phyloP scores from a whole-genome alignment of 2,329 filamentous ascomycete genomes.

The Penicillium brevicompactum region DNA sequence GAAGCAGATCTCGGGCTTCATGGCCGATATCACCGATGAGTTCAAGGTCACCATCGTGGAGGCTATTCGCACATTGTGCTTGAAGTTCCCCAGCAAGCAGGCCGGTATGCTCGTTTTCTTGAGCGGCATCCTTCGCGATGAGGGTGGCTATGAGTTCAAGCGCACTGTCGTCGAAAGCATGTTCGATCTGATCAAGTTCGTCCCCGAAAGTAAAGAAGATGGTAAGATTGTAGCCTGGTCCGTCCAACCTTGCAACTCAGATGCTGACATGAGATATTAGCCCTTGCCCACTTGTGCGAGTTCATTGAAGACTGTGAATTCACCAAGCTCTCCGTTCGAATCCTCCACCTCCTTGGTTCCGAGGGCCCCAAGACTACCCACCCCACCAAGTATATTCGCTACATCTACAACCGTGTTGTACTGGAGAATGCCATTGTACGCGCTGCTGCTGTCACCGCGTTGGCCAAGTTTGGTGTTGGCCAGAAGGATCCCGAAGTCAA shows the following conservation, averaged over 20 bases:
- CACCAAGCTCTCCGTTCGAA: slow-evolving; percentile 93
- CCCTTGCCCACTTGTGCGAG: slow-evolving; percentile 92
- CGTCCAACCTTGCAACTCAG: neutral
- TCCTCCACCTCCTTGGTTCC: slow-evolving; percentile 88
- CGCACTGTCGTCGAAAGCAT: slow-evolving; percentile 97
- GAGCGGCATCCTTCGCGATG: slow-evolving; percentile 92
- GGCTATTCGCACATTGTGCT: slow-evolving; percentile 90
- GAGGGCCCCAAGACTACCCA: slow-evolving; percentile 95
- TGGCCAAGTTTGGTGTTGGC: slow-evolving; percentile 95
- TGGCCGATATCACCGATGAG: slow-evolving; percentile 98
- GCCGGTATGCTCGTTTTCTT: slow-evolving; percentile 97
- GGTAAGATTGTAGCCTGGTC: slow-evolving; percentile 36
- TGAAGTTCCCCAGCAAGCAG: slow-evolving; percentile 98
- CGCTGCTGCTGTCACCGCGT: slow-evolving; percentile 89
- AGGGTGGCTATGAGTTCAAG: slow-evolving; percentile 99
- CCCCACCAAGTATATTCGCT: slow-evolving; percentile 97
- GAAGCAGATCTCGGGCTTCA: slow-evolving; percentile 98
- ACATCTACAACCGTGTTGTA: slow-evolving; percentile 98
- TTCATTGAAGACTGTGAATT: slow-evolving; percentile 99
- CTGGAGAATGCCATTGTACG: slow-evolving; percentile 95
- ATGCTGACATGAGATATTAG: slow-evolving; percentile 41
- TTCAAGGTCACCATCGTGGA: slow-evolving; percentile 99
- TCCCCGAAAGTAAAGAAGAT: slow-evolving; percentile 79
- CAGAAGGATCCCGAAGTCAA: slow-evolving; percentile 97
- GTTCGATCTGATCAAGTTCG: slow-evolving; percentile 99